Conservation (phyloP, 805 yeast species). For the Candida morakotiae region DNA sequence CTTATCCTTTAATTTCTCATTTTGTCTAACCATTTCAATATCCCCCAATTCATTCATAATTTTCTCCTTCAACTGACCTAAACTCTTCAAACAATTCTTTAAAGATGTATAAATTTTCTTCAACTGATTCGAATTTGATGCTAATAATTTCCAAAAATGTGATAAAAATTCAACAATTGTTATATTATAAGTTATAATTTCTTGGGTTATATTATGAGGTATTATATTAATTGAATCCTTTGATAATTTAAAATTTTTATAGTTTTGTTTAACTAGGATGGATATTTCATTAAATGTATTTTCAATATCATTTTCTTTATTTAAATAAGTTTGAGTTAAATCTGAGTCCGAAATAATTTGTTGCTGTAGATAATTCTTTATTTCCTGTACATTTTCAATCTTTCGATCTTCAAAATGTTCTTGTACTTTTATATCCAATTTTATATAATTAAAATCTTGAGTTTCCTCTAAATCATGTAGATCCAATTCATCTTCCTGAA, state of each 20-base stretch:
- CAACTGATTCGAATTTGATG: constrained; percentile 33
- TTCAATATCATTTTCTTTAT: constrained; percentile 25
- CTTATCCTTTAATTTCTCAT: constrained; percentile 31
- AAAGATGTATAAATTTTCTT: constrained; percentile 34
- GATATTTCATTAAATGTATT: constrained; percentile 28
- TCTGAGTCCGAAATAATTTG: constrained; percentile 16
- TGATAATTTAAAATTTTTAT: constrained; percentile 23
- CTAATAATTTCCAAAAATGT: constrained; percentile 40
- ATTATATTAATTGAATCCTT: constrained; percentile 15
- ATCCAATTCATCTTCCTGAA: constrained; percentile 23
- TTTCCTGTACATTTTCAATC: constrained; percentile 8
- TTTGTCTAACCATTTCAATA: constrained; percentile 21
- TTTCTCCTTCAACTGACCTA: constrained; percentile 24
- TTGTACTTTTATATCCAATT: constrained; percentile 26
- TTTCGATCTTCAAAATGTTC: constrained; percentile 13
- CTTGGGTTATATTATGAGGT: constrained; percentile 24
- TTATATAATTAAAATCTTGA: constrained; percentile 26
- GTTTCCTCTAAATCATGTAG: constrained; percentile 35
- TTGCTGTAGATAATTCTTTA: constrained; percentile 15
- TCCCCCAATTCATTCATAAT: constrained; percentile 15
- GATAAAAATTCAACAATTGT: constrained; percentile 40
- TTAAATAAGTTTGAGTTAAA: constrained; percentile 22
- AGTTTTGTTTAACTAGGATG: constrained; percentile 31
- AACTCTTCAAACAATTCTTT: constrained; percentile 28
- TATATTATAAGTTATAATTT: constrained; percentile 33